A percentile compares a stretch with the other conserved stretches of the same genome.
phyloP scores from a whole-genome alignment of 208 protist genomes.

The Strigomonas oncopelti region DNA sequence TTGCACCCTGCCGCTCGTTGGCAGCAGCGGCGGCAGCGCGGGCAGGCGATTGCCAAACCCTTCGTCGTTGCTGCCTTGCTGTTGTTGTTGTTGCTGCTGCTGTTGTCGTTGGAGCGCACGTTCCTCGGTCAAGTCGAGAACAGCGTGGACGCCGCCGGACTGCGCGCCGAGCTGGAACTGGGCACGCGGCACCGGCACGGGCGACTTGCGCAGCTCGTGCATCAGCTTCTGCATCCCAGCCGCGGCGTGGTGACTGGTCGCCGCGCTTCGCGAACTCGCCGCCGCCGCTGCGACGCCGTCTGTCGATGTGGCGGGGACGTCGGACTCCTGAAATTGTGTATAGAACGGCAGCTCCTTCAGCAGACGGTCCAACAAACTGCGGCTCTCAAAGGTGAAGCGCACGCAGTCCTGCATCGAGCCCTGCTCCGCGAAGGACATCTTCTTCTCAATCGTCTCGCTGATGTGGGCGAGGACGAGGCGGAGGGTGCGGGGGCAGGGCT shows the following conservation, averaged over 20 bases:
- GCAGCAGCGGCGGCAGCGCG: neutral
- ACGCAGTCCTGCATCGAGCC: constrained; percentile 77
- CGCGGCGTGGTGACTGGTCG: neutral
- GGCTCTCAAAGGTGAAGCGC: constrained; percentile 76
- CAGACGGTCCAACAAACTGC: constrained; percentile 71
- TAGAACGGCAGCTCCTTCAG: constrained; percentile 83
- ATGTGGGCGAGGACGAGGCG: constrained; percentile 74
- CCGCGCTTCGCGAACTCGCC: neutral
- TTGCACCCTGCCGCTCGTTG: neutral
- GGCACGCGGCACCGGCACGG: constrained; percentile 1
- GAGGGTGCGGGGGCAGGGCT: constrained; percentile 83
- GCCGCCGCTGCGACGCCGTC: constrained; percentile 9
- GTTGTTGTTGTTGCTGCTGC: neutral
- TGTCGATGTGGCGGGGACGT: neutral
- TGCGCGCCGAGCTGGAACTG: neutral
- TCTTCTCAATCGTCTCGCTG: constrained; percentile 46
- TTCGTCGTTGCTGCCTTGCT: neutral
- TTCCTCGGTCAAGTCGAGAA: constrained; percentile 2
- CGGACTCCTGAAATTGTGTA: constrained; percentile 27
- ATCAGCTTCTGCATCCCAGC: neutral
- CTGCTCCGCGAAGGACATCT: constrained; percentile 61
- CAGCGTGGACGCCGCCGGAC: neutral
- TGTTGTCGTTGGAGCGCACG: neutral
- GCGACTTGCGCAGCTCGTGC: constrained; percentile 9
- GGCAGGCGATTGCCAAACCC: neutral